These are phyloP conservation scores for Ascochyta viciae-villosae DNA, from an alignment of 2,329 filamentous ascomycete species.

Conservation along the genomic window DNA sequence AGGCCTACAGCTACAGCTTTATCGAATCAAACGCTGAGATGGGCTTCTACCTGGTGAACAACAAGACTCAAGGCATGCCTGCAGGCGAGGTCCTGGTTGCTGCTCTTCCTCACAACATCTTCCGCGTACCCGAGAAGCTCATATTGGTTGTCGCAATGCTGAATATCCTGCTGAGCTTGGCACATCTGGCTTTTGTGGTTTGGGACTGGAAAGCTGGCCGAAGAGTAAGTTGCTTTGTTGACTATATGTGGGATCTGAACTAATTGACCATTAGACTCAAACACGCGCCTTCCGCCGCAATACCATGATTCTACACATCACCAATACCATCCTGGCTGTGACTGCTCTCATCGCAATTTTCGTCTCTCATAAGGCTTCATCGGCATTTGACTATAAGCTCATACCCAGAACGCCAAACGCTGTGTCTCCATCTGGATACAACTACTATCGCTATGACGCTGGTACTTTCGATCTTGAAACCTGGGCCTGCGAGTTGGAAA, in stretches of 20 bases:
- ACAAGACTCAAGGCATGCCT: constrained; percentile 18
- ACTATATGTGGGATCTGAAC: neutral
- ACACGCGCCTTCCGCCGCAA: constrained; percentile 44
- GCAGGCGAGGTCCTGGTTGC: constrained; percentile 31
- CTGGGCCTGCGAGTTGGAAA: constrained; percentile 43
- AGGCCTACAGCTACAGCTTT: constrained; percentile 42
- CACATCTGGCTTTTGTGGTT: constrained; percentile 5
- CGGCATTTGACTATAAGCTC: constrained; percentile 37
- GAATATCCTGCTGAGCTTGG: constrained; percentile 5
- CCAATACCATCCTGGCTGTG: constrained; percentile 39
- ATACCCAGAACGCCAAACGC: constrained; percentile 19
- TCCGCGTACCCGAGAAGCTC: constrained; percentile 29
- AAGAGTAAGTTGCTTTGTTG: neutral
- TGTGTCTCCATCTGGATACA: constrained; percentile 12
- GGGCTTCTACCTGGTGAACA: constrained; percentile 39
- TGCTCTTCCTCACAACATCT: constrained; percentile 37
- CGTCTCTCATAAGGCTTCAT: constrained; percentile 40
- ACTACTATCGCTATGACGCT: constrained; percentile 38
- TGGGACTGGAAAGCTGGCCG: constrained; percentile 13
- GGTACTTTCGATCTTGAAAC: constrained; percentile 48
- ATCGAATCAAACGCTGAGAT: constrained; percentile 40
- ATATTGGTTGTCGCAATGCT: constrained; percentile 8
- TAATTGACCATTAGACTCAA: constrained; percentile 27
- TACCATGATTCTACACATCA: constrained; percentile 42
- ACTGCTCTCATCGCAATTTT: constrained; percentile 40